A percentile compares a stretch with the other conserved stretches of the same genome.
Evolutionary conservation across 139 green algal species (phyloP).

Genomic region (Pseudopediastrum boryanum): DNA sequence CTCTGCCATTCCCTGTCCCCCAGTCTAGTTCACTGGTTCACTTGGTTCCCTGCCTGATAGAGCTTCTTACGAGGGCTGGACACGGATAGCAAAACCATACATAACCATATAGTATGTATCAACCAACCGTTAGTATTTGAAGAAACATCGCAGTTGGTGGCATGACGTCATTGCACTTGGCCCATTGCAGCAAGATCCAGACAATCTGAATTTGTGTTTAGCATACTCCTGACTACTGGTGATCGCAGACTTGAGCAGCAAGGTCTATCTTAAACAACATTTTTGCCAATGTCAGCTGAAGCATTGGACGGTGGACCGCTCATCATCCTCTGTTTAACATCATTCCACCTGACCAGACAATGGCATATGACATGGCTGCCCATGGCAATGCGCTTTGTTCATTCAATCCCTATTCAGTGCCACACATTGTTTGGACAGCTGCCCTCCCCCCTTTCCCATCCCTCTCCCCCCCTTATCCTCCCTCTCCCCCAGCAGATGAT

Average conservation of each 20-base stretch:
- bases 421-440: too few species aligned
- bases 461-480: too few species aligned
- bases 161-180: background rate
- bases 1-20: constrained; percentile 13
- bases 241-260: too few species aligned
- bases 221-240: background rate
- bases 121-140: background rate
- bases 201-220: background rate
- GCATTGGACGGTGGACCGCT: too few species aligned
- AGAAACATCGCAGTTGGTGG: background rate
- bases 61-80: constrained; percentile 15
- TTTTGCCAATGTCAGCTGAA: too few species aligned
- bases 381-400: too few species aligned
- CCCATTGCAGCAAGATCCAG: background rate
- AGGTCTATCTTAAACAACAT: too few species aligned
- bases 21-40: constrained; percentile 12
- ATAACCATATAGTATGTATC: background rate
- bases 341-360: too few species aligned
- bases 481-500: background rate
- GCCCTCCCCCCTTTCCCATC: too few species aligned
- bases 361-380: too few species aligned
- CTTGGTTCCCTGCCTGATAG: constrained; percentile 20
- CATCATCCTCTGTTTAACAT: too few species aligned
- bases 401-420: too few species aligned
- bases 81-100: background rate